Evolutionary conservation across 1,139 yeast species (phyloP).

Genomic region (Yamadazyma oceani): DNA sequence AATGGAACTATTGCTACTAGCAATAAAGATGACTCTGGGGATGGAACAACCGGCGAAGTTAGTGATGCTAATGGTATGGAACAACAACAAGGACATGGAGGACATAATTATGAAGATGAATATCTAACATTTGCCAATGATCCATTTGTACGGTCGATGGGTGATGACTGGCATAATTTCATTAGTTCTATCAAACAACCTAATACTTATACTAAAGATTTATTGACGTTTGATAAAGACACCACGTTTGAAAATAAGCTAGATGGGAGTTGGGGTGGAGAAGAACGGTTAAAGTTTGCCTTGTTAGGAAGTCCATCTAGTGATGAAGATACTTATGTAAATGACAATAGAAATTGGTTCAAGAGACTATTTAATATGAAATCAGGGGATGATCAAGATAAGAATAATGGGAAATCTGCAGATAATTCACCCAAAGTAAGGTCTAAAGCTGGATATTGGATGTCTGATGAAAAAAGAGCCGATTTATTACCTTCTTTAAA

Average conservation of each 20-base stretch:
- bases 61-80: not conserved
- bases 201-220: constrained; percentile 32
- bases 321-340: constrained; percentile 30
- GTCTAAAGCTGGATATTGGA: constrained; percentile 66
- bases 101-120: constrained; percentile 26
- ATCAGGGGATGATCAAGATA: not conserved
- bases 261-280: constrained; percentile 68
- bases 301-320: constrained; percentile 42
- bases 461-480: constrained; percentile 61
- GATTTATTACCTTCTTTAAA: constrained; percentile 64
- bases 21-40: too few species aligned
- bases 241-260: constrained; percentile 24
- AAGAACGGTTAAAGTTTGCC: constrained; percentile 55
- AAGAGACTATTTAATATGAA: constrained; percentile 7
- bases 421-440: constrained; percentile 38
- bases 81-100: constrained; percentile 5
- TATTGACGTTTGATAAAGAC: constrained; percentile 24
- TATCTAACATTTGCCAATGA: constrained; percentile 39
- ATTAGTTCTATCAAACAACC: constrained; percentile 39
- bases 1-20: too few species aligned
- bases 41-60: too few species aligned
- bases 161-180: constrained; percentile 41
- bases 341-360: constrained; percentile 14
- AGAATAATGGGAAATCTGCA: constrained; percentile 9
- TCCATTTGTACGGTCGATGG: constrained; percentile 38